These are phyloP conservation scores for Pseudonitzschia multiseries DNA, from an alignment of 108 stramenopile genomes.

Conservation along the genomic window DNA sequence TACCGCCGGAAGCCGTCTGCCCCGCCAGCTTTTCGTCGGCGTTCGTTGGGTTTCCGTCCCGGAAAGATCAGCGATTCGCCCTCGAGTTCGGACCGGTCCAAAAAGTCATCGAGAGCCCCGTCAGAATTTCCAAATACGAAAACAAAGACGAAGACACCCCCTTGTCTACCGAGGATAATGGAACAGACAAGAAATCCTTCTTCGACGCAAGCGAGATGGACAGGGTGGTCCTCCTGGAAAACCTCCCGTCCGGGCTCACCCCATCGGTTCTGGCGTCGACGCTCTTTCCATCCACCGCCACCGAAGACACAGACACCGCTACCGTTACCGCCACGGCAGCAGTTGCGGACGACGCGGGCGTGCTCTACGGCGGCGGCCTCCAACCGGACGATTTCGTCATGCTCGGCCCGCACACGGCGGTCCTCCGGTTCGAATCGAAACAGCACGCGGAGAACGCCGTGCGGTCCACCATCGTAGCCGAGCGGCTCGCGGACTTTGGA, in stretches of 20 bases:
- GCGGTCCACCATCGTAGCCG: constrained; percentile 46
- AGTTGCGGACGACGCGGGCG: constrained; percentile 58
- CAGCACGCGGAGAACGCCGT: constrained; percentile 63
- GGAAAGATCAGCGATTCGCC: constrained; percentile 44
- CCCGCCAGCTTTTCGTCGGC: constrained; percentile 72
- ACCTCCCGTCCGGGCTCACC: constrained; percentile 52
- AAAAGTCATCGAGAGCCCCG: constrained; percentile 23
- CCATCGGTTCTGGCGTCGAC: constrained; percentile 43
- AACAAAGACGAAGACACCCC: constrained; percentile 17
- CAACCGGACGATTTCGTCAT: constrained; percentile 53
- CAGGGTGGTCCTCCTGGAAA: constrained; percentile 53
- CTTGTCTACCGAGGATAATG: constrained; percentile 10
- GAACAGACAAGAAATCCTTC: constrained; percentile 35
- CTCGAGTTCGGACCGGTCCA: constrained; percentile 32
- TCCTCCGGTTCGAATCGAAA: constrained; percentile 61
- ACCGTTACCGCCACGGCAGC: too few species aligned
- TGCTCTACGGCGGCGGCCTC: constrained; percentile 53
- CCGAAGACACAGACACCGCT: constrained; percentile 8
- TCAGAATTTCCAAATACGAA: constrained; percentile 36
- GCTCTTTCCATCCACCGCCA: constrained; percentile 59
- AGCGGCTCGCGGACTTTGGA: constrained; percentile 51
- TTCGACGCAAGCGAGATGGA: constrained; percentile 23
- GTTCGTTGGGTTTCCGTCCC: constrained; percentile 69
- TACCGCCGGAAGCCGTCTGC: constrained; percentile 52
- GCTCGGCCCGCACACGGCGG: constrained; percentile 54